Percentiles rank a stretch among this genome's conserved stretches.
phyloP scores from a whole-genome alignment of 257 asterid genomes.

The Capsicum chinense region DNA sequence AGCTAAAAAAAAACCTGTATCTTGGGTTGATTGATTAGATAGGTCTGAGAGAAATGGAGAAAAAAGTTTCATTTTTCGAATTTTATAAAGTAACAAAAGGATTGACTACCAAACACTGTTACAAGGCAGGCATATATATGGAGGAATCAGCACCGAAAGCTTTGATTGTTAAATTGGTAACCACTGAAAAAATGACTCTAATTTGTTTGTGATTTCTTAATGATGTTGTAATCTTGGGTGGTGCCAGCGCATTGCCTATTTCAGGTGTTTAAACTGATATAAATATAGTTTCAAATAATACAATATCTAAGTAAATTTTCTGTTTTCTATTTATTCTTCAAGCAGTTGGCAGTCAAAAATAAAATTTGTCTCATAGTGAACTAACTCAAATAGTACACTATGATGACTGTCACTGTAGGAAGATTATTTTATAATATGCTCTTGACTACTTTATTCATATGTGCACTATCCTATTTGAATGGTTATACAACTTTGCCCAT shows the following conservation, averaged over 20 bases:
- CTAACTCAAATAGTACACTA: neutral
- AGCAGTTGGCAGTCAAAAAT: neutral
- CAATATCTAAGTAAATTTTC: neutral
- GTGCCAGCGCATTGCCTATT: neutral
- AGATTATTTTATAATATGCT: neutral
- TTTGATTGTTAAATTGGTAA: constrained; percentile 84
- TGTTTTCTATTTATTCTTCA: neutral
- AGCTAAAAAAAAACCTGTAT: no score
- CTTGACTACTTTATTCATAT: neutral
- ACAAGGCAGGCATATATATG: no score
- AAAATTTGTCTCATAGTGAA: neutral
- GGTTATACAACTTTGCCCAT: constrained; percentile 29
- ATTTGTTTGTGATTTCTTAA: neutral
- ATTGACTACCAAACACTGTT: no score
- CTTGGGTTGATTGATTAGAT: no score
- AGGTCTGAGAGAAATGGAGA: no score
- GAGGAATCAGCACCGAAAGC: constrained; percentile 46
- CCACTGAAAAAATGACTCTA: neutral
- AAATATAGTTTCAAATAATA: neutral
- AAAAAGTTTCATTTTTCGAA: no score
- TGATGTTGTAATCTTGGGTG: neutral
- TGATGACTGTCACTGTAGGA: neutral
- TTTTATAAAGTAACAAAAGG: no score
- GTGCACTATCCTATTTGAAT: neutral
- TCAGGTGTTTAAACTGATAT: neutral